Evolutionary conservation across 768 basidiomycete genomes (phyloP).

Genomic region (Xerocomus potaroensis): DNA sequence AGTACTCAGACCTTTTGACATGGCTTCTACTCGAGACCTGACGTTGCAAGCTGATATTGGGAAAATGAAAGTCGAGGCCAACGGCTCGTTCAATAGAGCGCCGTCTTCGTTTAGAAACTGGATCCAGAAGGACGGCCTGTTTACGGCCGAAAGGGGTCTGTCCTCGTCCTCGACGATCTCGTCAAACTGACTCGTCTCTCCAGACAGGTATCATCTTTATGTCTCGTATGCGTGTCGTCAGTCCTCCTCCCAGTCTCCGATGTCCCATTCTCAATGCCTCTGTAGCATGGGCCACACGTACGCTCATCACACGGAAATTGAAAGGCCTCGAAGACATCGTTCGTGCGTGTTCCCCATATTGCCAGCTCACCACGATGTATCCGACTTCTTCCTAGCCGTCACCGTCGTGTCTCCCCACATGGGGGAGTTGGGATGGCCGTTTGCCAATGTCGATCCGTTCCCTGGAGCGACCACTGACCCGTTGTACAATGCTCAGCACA

Average conservation of each 20-base stretch:
- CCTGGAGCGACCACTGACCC: constrained; percentile 77
- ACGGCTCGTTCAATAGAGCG: constrained; percentile 66
- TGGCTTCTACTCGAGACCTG: constrained; percentile 32
- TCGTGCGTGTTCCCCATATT: constrained; percentile 42
- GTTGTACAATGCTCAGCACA: constrained; percentile 58
- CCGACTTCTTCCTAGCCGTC: constrained; percentile 46
- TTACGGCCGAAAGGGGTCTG: constrained; percentile 73
- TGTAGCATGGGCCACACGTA: constrained; percentile 88
- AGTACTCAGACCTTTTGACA: too few relatives aligned
- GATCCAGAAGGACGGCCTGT: constrained; percentile 55
- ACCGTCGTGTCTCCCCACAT: constrained; percentile 83
- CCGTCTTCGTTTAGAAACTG: constrained; percentile 49
- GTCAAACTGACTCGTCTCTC: not conserved
- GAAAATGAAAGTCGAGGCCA: constrained; percentile 47
- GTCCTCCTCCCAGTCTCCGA: constrained; percentile 17
- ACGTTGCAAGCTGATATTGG: constrained; percentile 47
- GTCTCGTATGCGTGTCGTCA: constrained; percentile 83
- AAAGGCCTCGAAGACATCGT: constrained; percentile 89
- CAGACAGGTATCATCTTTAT: constrained; percentile 89
- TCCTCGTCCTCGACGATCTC: not conserved
- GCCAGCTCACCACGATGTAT: not conserved
- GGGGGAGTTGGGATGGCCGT: constrained; percentile 85
- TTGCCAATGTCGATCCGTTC: constrained; percentile 63
- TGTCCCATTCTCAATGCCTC: not conserved
- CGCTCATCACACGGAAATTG: constrained; percentile 83